Conservation (phyloP, 495 filamentous ascomycete genomes). For the Pyrenula aspistea region DNA sequence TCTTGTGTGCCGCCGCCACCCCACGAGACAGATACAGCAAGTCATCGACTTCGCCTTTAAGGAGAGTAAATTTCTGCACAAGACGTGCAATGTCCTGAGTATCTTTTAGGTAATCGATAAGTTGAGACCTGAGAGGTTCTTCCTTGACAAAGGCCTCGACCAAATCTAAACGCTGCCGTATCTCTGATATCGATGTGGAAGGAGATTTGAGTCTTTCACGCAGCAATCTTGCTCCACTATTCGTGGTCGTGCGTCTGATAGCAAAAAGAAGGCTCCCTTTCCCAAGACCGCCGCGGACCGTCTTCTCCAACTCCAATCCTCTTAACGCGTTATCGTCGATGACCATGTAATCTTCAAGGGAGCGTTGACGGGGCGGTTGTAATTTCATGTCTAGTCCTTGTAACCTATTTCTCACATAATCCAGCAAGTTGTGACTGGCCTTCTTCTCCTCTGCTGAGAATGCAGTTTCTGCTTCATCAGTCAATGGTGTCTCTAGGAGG, state of each 20-base stretch:
- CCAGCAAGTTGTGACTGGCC: slow-evolving; percentile 64
- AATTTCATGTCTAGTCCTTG: slow-evolving; percentile 73
- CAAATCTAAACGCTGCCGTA: slow-evolving; percentile 71
- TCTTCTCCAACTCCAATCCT: slow-evolving; percentile 78
- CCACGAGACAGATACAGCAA: slow-evolving; percentile 71
- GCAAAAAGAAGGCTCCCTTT: slow-evolving; percentile 82
- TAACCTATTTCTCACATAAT: slow-evolving; percentile 70
- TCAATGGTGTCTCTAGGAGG: slow-evolving; percentile 60
- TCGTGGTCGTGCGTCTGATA: slow-evolving; percentile 79
- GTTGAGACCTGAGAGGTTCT: slow-evolving; percentile 49
- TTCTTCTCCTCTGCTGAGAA: slow-evolving; percentile 37
- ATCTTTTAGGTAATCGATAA: slow-evolving; percentile 54
- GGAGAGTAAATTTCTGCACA: slow-evolving; percentile 84
- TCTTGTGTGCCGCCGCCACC: slow-evolving; percentile 62
- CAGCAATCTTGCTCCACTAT: slow-evolving; percentile 75
- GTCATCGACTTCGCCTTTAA: slow-evolving; percentile 89
- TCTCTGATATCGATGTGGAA: slow-evolving; percentile 68
- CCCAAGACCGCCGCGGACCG: slow-evolving; percentile 58
- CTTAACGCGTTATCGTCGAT: slow-evolving; percentile 88
- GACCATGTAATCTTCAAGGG: slow-evolving; percentile 63
- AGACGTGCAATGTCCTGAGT: slow-evolving; percentile 81
- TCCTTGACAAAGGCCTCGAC: slow-evolving; percentile 60
- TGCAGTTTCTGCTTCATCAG: slow-evolving; percentile 18
- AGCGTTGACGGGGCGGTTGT: slow-evolving; percentile 65
- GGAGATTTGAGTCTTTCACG: slow-evolving; percentile 74